A percentile compares a stretch with the other conserved stretches of the same genome.
Conservation (phyloP, 1,284 basidiomycete genomes). For the Bondarzewia mesenterica region DNA sequence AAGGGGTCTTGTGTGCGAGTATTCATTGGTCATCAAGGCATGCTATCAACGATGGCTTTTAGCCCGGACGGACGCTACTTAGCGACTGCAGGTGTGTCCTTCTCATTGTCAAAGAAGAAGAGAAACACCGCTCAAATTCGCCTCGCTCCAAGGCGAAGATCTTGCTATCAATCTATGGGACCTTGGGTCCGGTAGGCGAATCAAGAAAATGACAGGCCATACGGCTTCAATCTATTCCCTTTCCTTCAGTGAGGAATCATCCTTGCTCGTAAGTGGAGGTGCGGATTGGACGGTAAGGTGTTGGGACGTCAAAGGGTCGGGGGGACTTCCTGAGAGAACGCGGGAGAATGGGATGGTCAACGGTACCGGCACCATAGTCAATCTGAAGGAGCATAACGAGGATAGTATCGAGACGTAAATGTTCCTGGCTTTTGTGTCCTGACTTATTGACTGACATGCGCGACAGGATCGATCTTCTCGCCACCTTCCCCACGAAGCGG, state of each 20-base stretch:
- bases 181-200: constrained; percentile 82
- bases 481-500: constrained; percentile 91
- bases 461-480: constrained; percentile 75
- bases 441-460: constrained; percentile 9
- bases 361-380: constrained; percentile 16
- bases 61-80: constrained; percentile 93
- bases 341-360: constrained; percentile 44
- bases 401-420: constrained; percentile 59
- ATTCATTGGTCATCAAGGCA: constrained; percentile 92
- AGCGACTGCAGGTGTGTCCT: constrained; percentile 72
- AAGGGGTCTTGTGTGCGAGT: constrained; percentile 89
- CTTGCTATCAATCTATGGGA: constrained; percentile 95
- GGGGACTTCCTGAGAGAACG: constrained; percentile 49
- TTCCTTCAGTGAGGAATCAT: constrained; percentile 88
- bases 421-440: constrained; percentile 3
- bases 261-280: constrained; percentile 81
- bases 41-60: constrained; percentile 83
- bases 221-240: constrained; percentile 84
- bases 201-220: constrained; percentile 98
- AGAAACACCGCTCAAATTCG: too few relatives aligned
- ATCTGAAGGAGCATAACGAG: constrained; percentile 26
- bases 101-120: constrained; percentile 1
- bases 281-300: constrained; percentile 94
- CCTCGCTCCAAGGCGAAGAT: constrained; percentile 64
- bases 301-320: constrained; percentile 89